phyloP scores from a whole-genome alignment of 345 rosid species.

The Hypericum androsaemum region DNA sequence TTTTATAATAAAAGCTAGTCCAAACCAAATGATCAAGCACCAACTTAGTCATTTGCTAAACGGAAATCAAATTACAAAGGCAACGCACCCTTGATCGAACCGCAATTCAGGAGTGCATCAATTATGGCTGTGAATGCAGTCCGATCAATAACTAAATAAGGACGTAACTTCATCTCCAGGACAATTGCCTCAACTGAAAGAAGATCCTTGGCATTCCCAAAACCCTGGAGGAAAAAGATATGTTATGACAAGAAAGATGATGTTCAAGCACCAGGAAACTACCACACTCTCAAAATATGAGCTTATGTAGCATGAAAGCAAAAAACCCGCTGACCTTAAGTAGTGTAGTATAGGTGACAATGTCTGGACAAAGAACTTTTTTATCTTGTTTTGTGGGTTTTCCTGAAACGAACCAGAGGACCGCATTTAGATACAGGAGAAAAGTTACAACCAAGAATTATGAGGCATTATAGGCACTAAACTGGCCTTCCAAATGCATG shows the following conservation, averaged over 20 bases:
- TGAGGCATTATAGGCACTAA: constrained; percentile 35
- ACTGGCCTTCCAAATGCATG: constrained; percentile 43
- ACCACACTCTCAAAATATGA: background rate
- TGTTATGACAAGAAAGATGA: background rate
- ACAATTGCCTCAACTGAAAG: constrained; percentile 35
- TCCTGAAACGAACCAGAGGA: constrained; percentile 29
- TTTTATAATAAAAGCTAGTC: too few species aligned
- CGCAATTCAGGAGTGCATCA: constrained; percentile 55
- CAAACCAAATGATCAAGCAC: too few species aligned
- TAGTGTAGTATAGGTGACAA: constrained; percentile 53
- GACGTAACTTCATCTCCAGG: constrained; percentile 45
- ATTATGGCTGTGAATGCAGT: constrained; percentile 56
- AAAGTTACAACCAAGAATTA: constrained; percentile 9
- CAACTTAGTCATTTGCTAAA: too few species aligned
- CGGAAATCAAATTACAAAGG: constrained; percentile 8
- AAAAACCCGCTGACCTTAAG: constrained; percentile 34
- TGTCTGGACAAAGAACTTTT: constrained; percentile 39
- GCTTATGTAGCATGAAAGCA: background rate
- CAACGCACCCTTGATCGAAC: constrained; percentile 43
- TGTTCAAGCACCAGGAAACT: too few species aligned
- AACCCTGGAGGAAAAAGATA: constrained; percentile 35
- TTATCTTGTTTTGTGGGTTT: constrained; percentile 25
- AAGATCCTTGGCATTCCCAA: constrained; percentile 45
- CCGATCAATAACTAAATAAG: constrained; percentile 41
- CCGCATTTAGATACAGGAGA: constrained; percentile 13